Base-by-base conservation (phyloP, 805 yeast species). In the Metschnikowia amazonensis region DNA sequence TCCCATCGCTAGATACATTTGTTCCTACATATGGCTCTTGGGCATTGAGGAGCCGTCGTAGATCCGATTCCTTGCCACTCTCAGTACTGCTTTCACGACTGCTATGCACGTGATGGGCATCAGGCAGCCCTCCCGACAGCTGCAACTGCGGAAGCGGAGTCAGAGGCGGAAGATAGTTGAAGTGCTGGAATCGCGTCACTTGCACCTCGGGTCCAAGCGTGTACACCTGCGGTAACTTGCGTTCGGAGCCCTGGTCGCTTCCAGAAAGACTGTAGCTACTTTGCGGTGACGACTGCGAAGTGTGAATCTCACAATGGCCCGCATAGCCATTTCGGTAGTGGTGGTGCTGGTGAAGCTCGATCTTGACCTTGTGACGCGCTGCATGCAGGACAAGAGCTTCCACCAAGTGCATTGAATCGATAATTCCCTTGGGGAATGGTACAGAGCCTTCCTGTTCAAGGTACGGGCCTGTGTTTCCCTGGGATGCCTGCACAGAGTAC, bases 261-360 rank as follows among this genome's bases (percentile, higher is more conserved):
- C 35, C 35, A 10, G 37, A 21, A 16, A 33, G 11, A 21, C 30
- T 31, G 21, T 31, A 31, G 20, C 16, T 18, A 17, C 34, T 28
- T 28, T 43, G 43, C 10, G 42, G 35, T 24, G 42, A 35, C 6
- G 33, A 21, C 14, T 38, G 42, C 8, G n/a, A 5, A 5, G 25
- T 21, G 14, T 34, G 36, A 9, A 30, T 14, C 2, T 29, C 43
- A 6, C 14, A 21, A 5, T 16, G 5, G 14, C 17, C 25, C 35
- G n/a, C 14, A 16, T 34, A 20, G 8, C 23, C 36, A n/a, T 18
- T 30, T 24, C 18, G 89, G 60, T 86, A 86, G 63, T 86, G 92
- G 38, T 85, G 81, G 62, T 87, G 95, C 62, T 89, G 96, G 64
- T 88, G 95, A 14, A 89, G 77, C 2, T 89, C 81, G 11, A 89